Evolutionary conservation across 2,329 filamentous ascomycete genomes (phyloP), one percentile per base, ranked within the genome.

Genomic region (Aspergillus novofumigatus): DNA sequence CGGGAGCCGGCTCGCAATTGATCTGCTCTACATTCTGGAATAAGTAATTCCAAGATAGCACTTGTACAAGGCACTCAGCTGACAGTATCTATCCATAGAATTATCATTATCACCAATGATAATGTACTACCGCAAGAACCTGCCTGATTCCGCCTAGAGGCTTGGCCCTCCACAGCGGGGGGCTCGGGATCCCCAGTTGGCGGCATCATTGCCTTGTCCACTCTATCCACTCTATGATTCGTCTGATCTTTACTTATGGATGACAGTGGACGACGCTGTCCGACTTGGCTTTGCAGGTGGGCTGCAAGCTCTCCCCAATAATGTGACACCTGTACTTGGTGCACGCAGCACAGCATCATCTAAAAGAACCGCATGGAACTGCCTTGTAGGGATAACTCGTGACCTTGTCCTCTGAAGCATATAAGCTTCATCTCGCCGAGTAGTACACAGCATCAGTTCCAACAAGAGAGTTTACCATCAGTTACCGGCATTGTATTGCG

Each of bases 1-100:
- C 58, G 67, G 52, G 64, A 67, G 17, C 59, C 23, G 29, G 28
- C 3, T 7, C n/a, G n/a, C n/a, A n/a, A n/a, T n/a, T n/a, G n/a
- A n/a, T n/a, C n/a, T n/a, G n/a, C n/a, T n/a, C n/a, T n/a, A n/a
- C n/a, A n/a, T n/a, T n/a, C n/a, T n/a, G n/a, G n/a, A n/a, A n/a
- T n/a, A n/a, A n/a, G n/a, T n/a, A n/a, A n/a, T n/a, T n/a, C n/a
- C n/a, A n/a, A n/a, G n/a, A n/a, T 38, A 45, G 48, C 21, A 20
- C 35, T 21, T 32, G 28, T 14, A 32, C 29, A 32, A 14, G 29
- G 1, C 10, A 32, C 29, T 32, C 29, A 32, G 11, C 29, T 32
- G 29, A 32, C 10, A 14, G 29, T 4, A 10, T 32, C 29, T 32
- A 29, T 29, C 28, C 28, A 29, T 9, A 29, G 11, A 1, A 4